Base-by-base conservation (phyloP, 495 filamentous ascomycete genomes). In the Penicillium mononematosum region DNA sequence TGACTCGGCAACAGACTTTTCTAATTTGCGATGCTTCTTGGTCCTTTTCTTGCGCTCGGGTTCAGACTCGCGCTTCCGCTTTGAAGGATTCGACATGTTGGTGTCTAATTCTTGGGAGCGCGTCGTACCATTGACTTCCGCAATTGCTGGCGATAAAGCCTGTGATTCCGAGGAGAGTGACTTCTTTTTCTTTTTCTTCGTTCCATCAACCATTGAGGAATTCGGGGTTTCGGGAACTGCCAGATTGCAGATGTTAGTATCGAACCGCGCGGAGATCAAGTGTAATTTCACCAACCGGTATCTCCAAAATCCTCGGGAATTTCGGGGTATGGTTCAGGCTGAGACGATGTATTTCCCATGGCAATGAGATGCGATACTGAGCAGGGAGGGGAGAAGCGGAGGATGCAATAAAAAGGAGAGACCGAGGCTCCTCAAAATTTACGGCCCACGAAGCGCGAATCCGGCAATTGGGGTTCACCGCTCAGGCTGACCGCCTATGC, bases 11-110 rank as follows among this genome's bases (percentile, higher is more conserved):
- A 25, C 43, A 1, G 41, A 22, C 31, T 43, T 22, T 25, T 56
- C 51, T 17, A 43, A 29, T 38, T 50, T 61, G 10, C 36, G 53
- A 16, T 53, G 51, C 53, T 55, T 59, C 44, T 61, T 67, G 14
- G 53, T 61, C 36, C 61, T 60, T 20, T 58, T 58, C 41, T 61
- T 66, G 11, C 49, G 39, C 44, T 44, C 44, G 2, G 55, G 29
- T 17, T 66, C 63, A 17, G 52, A 49, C 10, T 51, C 48, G 22
- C 64, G 64, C 53, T 69, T 67, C 19, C 66, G 64, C 52, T 69
- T 69, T 42, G 53, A 49, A 29, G 58, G 27, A 1, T 53, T 51
- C 10, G 58, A 22, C 16, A 44, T 11, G 8, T 59, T 48, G 12
- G 53, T 43, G 12, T 50, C 43, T 50, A 12, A 45, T 47, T 20